These are phyloP conservation scores for Eimeria sp. DNA, from an alignment of 169 alveolate species.

Conservation along the genomic window DNA sequence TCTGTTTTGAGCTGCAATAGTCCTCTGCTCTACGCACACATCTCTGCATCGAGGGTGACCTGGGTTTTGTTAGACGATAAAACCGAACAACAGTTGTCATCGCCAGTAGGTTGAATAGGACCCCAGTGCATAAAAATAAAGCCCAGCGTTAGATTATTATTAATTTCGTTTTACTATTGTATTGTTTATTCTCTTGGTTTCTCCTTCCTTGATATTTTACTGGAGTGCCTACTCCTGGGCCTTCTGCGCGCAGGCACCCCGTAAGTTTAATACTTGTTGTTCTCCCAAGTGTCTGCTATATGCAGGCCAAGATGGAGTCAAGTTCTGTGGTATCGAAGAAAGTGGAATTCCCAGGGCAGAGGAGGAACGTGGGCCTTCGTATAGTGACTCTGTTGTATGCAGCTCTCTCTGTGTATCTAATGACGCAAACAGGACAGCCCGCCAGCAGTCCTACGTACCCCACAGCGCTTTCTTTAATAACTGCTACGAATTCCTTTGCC, in stretches of 20 bases:
- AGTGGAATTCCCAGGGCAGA: conserved; percentile 8
- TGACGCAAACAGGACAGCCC: conserved; percentile 57
- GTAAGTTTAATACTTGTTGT: too few species aligned
- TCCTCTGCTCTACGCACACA: neutral
- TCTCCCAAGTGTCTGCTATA: too few species aligned
- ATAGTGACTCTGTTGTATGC: conserved; percentile 13
- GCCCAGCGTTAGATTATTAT: too few species aligned
- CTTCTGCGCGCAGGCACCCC: too few species aligned
- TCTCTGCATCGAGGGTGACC: neutral
- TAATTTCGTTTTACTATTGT: too few species aligned
- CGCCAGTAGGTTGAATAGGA: too few species aligned
- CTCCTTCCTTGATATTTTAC: too few species aligned
- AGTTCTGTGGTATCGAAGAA: neutral
- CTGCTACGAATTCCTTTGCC: conserved; percentile 49
- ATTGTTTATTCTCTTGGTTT: too few species aligned
- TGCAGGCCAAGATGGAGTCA: neutral
- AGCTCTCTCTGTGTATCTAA: conserved; percentile 31
- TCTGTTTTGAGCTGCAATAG: neutral
- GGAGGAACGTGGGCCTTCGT: conserved; percentile 11
- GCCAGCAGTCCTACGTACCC: neutral
- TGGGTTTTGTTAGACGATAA: neutral
- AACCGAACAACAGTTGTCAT: neutral
- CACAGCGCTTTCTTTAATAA: conserved; percentile 45
- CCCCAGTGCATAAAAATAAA: too few species aligned
- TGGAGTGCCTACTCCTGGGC: too few species aligned